These are phyloP conservation scores for Neurospora hispaniola DNA, from an alignment of 495 filamentous ascomycete species.

Conservation along the genomic window DNA sequence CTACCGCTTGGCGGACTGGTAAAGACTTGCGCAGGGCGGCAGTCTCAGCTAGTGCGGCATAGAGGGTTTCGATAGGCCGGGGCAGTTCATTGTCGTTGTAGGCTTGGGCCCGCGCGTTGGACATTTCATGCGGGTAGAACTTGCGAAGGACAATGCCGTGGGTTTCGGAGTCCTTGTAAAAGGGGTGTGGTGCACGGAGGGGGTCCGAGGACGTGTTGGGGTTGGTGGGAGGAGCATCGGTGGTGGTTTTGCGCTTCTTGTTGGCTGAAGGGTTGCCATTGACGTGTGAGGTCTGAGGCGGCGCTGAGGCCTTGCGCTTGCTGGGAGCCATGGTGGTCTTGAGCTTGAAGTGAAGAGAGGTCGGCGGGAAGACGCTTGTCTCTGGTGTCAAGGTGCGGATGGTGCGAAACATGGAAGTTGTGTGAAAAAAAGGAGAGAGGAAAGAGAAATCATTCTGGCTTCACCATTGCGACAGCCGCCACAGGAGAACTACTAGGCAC, in stretches of 20 bases:
- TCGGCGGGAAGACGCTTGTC: background rate
- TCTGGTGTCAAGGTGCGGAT: background rate
- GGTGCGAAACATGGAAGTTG: background rate
- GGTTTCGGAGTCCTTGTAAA: conserved; percentile 42
- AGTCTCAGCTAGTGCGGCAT: conserved; percentile 45
- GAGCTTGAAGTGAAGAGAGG: background rate
- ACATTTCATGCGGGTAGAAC: conserved; percentile 82
- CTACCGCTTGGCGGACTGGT: conserved; percentile 49
- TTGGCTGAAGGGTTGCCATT: background rate
- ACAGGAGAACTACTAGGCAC: background rate
- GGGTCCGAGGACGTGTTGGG: conserved; percentile 10
- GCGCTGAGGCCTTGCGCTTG: conserved; percentile 14
- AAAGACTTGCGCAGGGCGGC: conserved; percentile 32
- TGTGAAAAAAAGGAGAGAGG: background rate
- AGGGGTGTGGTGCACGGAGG: conserved; percentile 30
- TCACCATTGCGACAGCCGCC: background rate
- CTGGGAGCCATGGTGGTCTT: conserved; percentile 9
- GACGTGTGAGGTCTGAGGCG: conserved; percentile 1
- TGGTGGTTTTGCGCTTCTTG: conserved; percentile 18
- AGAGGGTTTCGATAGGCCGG: conserved; percentile 57
- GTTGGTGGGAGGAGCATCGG: background rate
- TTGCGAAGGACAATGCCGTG: conserved; percentile 63
- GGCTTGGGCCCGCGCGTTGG: conserved; percentile 56
- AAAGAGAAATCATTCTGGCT: background rate
- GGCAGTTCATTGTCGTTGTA: conserved; percentile 58